phyloP scores from a whole-genome alignment of 345 rosid genomes.

The Linum lewisii region DNA sequence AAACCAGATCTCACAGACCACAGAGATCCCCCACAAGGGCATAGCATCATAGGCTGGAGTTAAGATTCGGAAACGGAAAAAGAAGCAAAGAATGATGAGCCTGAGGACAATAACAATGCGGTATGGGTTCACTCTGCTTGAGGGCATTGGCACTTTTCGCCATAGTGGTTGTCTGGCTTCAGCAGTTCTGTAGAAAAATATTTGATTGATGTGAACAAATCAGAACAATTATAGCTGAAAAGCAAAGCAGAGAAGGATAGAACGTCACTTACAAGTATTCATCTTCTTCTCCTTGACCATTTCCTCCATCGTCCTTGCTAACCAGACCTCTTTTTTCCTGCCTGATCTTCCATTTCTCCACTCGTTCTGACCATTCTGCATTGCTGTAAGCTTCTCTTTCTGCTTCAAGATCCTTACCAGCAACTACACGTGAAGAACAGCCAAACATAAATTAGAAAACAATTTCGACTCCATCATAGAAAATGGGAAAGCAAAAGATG shows the following conservation, averaged over 20 bases:
- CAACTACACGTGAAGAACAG: constrained; percentile 22
- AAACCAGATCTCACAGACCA: constrained; percentile 91
- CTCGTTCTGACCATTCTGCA: constrained; percentile 89
- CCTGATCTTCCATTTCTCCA: constrained; percentile 82
- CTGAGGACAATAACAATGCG: constrained; percentile 90
- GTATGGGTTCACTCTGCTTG: constrained; percentile 86
- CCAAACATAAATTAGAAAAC: background rate
- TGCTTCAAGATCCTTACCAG: constrained; percentile 64
- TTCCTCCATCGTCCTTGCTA: constrained; percentile 43
- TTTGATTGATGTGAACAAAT: background rate
- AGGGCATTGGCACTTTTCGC: constrained; percentile 80
- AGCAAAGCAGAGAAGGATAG: background rate
- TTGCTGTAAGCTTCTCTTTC: constrained; percentile 60
- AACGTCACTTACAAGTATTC: constrained; percentile 51
- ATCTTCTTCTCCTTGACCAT: constrained; percentile 63
- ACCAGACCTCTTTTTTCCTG: constrained; percentile 88
- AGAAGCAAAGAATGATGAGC: constrained; percentile 61
- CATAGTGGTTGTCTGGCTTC: constrained; percentile 95
- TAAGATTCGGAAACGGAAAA: constrained; percentile 79
- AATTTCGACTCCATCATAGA: background rate
- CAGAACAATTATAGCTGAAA: background rate
- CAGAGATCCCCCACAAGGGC: constrained; percentile 89
- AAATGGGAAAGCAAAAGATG: background rate
- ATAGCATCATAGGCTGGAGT: constrained; percentile 88
- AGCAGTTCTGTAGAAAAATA: constrained; percentile 50